A percentile compares a stretch with the other conserved stretches of the same genome.
These are phyloP conservation scores for Penicillium sp. DNA, from an alignment of 2,329 filamentous ascomycete genomes.

Conservation along the genomic window DNA sequence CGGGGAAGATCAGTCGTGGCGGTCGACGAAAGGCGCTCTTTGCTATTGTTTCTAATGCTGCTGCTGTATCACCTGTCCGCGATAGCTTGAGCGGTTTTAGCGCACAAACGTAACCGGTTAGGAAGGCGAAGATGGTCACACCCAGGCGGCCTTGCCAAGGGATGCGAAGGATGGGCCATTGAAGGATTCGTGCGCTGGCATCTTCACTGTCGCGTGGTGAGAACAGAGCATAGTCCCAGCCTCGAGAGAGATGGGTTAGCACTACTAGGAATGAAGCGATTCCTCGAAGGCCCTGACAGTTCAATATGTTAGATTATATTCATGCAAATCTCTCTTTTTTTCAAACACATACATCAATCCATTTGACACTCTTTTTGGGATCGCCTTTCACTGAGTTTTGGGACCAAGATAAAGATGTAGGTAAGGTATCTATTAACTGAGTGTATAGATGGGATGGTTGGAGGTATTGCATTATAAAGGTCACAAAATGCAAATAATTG, in stretches of 20 bases:
- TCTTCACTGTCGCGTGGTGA: conserved; percentile 47
- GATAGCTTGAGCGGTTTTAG: conserved; percentile 54
- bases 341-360: conserved; percentile 56
- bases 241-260: conserved; percentile 52
- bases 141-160: conserved; percentile 55
- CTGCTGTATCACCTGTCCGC: conserved; percentile 46
- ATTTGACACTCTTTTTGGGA: conserved; percentile 50
- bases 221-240: conserved; percentile 54
- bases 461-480: conserved; percentile 2
- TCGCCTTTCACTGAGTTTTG: conserved; percentile 30
- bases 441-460: conserved; percentile 17
- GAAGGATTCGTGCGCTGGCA: conserved; percentile 46
- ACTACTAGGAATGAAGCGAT: conserved; percentile 55
- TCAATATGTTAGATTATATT: neutral
- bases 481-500: neutral
- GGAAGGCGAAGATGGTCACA: conserved; percentile 56
- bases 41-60: conserved; percentile 49
- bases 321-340: no score
- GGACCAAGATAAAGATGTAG: conserved; percentile 4
- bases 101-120: conserved; percentile 57
- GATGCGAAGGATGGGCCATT: conserved; percentile 55
- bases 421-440: conserved; percentile 19
- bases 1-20: conserved; percentile 52
- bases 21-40: conserved; percentile 56
- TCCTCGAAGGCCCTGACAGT: conserved; percentile 49